A percentile compares a stretch with the other conserved stretches of the same genome.
Conservation (phyloP, 2,329 filamentous ascomycete species). For the Stagonosporopsis rhizophila region DNA sequence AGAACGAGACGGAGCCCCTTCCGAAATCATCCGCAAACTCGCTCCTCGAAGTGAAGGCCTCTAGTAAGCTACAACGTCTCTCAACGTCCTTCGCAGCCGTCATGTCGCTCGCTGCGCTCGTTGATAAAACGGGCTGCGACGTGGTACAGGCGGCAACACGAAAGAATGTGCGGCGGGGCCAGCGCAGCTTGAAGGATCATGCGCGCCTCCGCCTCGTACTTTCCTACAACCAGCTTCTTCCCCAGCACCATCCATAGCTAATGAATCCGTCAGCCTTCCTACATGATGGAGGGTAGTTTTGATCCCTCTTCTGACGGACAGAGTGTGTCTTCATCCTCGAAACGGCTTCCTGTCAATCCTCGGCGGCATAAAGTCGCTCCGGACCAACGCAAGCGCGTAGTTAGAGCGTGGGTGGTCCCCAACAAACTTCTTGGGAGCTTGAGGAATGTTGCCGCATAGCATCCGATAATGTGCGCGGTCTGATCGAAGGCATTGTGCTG, state of each 20-base stretch:
- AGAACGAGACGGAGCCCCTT: conserved; percentile 5
- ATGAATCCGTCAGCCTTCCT: neutral
- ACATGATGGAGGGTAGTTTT: conserved; percentile 1
- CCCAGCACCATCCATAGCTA: conserved; percentile 1
- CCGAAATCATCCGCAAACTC: neutral
- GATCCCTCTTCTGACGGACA: conserved; percentile 1
- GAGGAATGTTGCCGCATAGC: neutral
- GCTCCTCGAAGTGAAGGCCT: neutral
- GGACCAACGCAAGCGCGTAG: conserved; percentile 22
- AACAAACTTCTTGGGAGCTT: neutral
- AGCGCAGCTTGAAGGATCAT: conserved; percentile 8
- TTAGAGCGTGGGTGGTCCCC: conserved; percentile 18
- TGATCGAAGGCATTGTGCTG: neutral
- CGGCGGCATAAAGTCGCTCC: conserved; percentile 24
- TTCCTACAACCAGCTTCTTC: conserved; percentile 1
- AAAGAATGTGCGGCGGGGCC: conserved; percentile 9
- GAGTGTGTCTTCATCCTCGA: conserved; percentile 4
- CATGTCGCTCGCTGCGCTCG: neutral
- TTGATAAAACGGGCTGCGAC: neutral
- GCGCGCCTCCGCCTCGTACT: conserved; percentile 12
- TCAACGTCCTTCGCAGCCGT: neutral
- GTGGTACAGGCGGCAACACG: conserved; percentile 10
- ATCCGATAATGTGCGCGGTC: neutral
- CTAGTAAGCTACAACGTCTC: conserved; percentile 6
- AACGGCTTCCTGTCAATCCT: conserved; percentile 25